Evolutionary conservation across 352 stramenopile genomes (phyloP), one percentile per base, ranked within the genome.

Genomic region (Albugo laibachii): DNA sequence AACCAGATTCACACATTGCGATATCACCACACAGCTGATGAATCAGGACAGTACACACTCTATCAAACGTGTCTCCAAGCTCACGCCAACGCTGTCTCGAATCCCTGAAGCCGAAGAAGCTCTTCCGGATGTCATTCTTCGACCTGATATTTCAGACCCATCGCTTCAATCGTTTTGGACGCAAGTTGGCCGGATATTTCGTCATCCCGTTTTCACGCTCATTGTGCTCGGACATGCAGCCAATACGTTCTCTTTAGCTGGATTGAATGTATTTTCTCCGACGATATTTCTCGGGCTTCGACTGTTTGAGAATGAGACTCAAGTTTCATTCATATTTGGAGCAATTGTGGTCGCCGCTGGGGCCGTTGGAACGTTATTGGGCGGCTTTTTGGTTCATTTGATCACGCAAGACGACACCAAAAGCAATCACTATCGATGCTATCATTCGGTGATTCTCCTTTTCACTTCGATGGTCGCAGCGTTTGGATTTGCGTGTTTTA

Each of bases 221-320:
- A 62, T 89, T 36, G 68, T 76, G 37, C 56, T 94, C 1, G 82
- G 81, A 21, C 83, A 93, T 50, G 73, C 80, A 12, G 73, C 77
- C 2, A 92, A 92, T 57, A 89, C 81, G 45, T 92, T 86, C 55
- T 86, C 83, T 19, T 49, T 94, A 21, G 81, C 74, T 11, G 80
- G 74, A 2, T 63, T 96, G 18, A 85, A 72, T 48, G 70, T 77
- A 13, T 96, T 95, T 54, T 84, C 74, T 27, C 78, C 78, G 1
- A 62, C 71, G 19, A 92, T 96, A 48, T 68, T 97, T 53, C 80
- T 95, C 15, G 77, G 80, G 1, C 61, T 96, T 19, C 81, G 83
- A 11, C 65, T 95, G n/a, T 92, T 93, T 45, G 56, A 72, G 31
- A 75, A 59, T 3, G 80, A 96, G 58, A 89, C 67, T 5, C 58